phyloP scores from a whole-genome alignment of 2,329 filamentous ascomycete genomes.

The Xylaria sp. region DNA sequence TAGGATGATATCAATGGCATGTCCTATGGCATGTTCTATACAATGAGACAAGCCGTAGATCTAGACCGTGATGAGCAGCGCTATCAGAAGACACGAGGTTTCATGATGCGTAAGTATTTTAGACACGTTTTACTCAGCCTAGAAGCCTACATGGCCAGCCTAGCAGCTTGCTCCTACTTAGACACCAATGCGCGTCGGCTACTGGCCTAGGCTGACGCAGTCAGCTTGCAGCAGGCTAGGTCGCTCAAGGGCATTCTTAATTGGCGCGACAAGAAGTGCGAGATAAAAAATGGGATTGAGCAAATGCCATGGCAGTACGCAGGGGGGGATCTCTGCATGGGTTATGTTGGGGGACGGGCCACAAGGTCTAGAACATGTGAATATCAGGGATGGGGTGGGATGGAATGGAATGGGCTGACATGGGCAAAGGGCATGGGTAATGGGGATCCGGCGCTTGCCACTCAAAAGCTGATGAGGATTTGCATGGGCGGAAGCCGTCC shows the following conservation, averaged over 20 bases:
- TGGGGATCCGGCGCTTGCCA: neutral
- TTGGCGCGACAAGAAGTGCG: conserved; percentile 31
- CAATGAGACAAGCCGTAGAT: neutral
- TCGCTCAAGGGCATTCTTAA: conserved; percentile 18
- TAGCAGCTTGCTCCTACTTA: conserved; percentile 7
- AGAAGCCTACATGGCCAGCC: conserved; percentile 1
- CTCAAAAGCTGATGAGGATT: conserved; percentile 15
- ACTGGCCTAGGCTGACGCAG: conserved; percentile 1
- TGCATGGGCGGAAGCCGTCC: conserved; percentile 17
- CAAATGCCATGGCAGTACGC: conserved; percentile 32
- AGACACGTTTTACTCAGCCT: neutral
- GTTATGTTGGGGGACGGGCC: neutral
- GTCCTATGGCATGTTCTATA: neutral
- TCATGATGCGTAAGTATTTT: neutral
- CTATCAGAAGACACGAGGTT: neutral
- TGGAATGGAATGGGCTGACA: neutral
- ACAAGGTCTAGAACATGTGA: conserved; percentile 20
- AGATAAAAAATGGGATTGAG: conserved; percentile 32
- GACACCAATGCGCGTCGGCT: neutral
- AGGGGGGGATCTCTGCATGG: conserved; percentile 7
- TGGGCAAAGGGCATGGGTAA: too few species aligned
- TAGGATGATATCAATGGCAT: neutral
- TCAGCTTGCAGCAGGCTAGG: conserved; percentile 7
- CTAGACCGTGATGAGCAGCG: neutral
- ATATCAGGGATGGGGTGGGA: neutral